Conservation (phyloP, 306 rosid species). For the Cicer arietinum region DNA sequence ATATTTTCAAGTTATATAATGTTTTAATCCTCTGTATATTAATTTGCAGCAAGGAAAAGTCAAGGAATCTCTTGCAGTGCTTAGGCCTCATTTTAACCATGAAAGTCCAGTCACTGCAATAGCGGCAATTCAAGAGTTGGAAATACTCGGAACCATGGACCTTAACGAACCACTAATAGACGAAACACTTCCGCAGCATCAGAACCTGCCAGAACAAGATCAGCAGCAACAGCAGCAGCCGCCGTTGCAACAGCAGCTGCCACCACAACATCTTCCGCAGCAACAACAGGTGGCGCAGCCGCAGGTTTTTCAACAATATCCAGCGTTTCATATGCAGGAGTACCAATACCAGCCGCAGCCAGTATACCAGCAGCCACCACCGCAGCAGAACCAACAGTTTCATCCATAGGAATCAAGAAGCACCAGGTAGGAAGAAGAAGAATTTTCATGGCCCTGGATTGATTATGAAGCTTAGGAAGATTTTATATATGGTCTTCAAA, state of each 20-base stretch:
- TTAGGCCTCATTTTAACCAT: slow-evolving; percentile 68
- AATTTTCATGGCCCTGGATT: slow-evolving; percentile 37
- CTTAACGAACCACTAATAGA: slow-evolving; percentile 59
- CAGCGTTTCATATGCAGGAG: slow-evolving; percentile 21
- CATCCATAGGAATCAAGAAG: slow-evolving; percentile 46
- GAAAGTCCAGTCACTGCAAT: slow-evolving; percentile 61
- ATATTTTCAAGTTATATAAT: slow-evolving; percentile 29
- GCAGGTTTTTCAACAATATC: slow-evolving; percentile 31
- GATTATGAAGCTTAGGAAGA: slow-evolving; percentile 50
- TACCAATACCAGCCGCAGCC: slow-evolving; percentile 45
- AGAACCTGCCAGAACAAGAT: slow-evolving; percentile 21
- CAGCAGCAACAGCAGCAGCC: slow-evolving; percentile 23
- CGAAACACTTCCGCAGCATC: slow-evolving; percentile 51
- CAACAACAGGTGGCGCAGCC: slow-evolving; percentile 20
- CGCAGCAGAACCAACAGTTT: slow-evolving; percentile 44
- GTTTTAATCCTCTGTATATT: slow-evolving; percentile 19
- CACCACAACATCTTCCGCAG: slow-evolving; percentile 37
- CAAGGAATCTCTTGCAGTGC: slow-evolving; percentile 63
- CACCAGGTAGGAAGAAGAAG: slow-evolving; percentile 42
- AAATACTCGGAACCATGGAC: slow-evolving; percentile 69
- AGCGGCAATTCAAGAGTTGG: slow-evolving; percentile 77
- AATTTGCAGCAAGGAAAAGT: slow-evolving; percentile 74
- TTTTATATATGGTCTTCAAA: slow-evolving; percentile 45
- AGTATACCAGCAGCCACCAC: slow-evolving; percentile 32
- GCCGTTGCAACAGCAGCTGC: slow-evolving; percentile 16